A percentile compares a stretch with the other conserved stretches of the same genome.
These are phyloP conservation scores for Xylaria sp. DNA, from an alignment of 2,329 filamentous ascomycete species.

Conservation along the genomic window DNA sequence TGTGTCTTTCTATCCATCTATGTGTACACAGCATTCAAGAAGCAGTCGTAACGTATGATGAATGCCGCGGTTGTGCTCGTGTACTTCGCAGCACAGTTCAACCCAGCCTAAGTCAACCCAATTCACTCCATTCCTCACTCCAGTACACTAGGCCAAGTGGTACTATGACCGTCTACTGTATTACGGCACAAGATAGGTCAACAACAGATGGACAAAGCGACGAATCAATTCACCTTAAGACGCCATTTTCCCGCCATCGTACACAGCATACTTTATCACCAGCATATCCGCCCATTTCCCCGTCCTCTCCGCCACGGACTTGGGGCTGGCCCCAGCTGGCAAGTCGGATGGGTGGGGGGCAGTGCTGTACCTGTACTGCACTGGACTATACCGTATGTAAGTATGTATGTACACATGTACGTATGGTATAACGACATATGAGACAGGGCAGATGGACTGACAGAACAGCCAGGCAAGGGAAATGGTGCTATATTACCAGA, in stretches of 20 bases:
- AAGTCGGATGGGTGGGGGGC: too few relatives aligned
- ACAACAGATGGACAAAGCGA: not conserved
- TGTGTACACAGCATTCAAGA: not conserved
- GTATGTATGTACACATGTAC: too few relatives aligned
- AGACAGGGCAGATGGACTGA: not conserved
- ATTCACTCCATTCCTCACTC: not conserved
- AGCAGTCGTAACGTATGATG: not conserved
- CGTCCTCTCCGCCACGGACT: not conserved
- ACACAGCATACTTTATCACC: not conserved
- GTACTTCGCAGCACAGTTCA: not conserved
- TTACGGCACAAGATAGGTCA: not conserved
- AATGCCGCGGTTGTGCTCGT: not conserved
- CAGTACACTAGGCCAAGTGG: not conserved
- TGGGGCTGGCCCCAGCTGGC: not conserved
- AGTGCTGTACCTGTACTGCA: not conserved
- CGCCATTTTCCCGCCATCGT: slow-evolving; percentile 2
- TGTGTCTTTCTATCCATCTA: not conserved
- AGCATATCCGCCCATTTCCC: not conserved
- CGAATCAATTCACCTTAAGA: not conserved
- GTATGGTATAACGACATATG: slow-evolving; percentile 7
- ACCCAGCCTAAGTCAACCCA: not conserved
- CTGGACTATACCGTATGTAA: too few relatives aligned
- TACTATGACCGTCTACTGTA: not conserved
- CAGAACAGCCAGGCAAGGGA: not conserved
- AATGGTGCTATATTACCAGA: not conserved